phyloP scores from a whole-genome alignment of 1,284 basidiomycete genomes.

The Rugiboletus extremiorientalis region DNA sequence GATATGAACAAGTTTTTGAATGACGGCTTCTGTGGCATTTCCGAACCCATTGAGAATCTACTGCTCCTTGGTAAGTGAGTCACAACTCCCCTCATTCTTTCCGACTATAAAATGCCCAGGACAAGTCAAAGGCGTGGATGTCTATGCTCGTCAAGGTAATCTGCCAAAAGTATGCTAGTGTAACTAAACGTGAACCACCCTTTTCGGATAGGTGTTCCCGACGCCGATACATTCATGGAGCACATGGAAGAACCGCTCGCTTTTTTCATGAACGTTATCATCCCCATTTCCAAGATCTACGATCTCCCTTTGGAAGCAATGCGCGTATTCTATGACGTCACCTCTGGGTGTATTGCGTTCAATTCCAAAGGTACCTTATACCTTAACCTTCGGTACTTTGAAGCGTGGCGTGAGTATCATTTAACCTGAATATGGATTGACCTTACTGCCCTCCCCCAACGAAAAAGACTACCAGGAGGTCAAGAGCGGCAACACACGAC shows the following conservation, averaged over 20 bases:
- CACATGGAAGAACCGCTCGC: background rate
- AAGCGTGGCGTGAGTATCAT: background rate
- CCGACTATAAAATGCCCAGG: background rate
- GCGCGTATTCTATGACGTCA: background rate
- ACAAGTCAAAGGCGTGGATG: background rate
- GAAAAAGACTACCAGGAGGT: conserved; percentile 77
- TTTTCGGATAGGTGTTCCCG: background rate
- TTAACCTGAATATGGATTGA: too few relatives aligned
- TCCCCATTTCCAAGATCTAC: background rate
- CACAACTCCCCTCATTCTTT: background rate
- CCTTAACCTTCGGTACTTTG: background rate
- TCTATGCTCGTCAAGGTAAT: background rate
- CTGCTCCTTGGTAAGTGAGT: background rate
- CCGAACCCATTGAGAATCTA: background rate
- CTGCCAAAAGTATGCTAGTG: too few relatives aligned
- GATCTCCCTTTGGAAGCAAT: background rate
- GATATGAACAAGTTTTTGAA: background rate
- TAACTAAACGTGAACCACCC: background rate
- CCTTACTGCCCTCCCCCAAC: background rate
- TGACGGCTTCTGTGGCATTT: background rate
- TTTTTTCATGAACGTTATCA: background rate
- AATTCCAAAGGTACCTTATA: background rate
- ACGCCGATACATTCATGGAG: background rate
- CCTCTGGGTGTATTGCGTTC: background rate
- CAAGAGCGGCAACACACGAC: conserved; percentile 48